A percentile compares a stretch with the other conserved stretches of the same genome.
These are phyloP conservation scores for Oryza glumipatula DNA, from an alignment of 176 grass and related monocot genomes.

Conservation along the genomic window DNA sequence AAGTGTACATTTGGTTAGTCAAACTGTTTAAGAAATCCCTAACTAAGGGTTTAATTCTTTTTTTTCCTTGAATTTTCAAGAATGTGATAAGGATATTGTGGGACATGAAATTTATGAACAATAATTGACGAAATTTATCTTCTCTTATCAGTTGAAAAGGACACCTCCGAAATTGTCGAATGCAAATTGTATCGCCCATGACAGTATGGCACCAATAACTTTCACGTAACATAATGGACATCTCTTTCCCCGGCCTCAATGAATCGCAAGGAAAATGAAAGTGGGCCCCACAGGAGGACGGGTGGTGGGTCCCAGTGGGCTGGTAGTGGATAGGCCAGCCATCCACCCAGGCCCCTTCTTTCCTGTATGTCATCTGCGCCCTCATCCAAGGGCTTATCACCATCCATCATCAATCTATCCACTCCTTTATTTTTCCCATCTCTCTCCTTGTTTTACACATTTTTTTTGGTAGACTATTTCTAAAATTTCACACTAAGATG, in stretches of 20 bases:
- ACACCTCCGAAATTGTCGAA: background rate
- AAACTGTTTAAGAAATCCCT: background rate
- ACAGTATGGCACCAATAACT: background rate
- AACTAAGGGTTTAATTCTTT: no score
- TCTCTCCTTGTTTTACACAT: background rate
- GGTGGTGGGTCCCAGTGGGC: slow-evolving; percentile 30
- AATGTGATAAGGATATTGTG: background rate
- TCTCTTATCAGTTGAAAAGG: background rate
- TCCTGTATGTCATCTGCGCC: slow-evolving; percentile 19
- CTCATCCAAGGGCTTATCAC: slow-evolving; percentile 17
- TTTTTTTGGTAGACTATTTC: background rate
- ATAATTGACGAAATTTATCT: background rate
- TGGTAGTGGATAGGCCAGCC: slow-evolving; percentile 44
- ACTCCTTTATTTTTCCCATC: background rate
- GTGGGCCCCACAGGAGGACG: slow-evolving; percentile 5
- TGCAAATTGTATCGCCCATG: background rate
- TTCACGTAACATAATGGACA: slow-evolving; percentile 13
- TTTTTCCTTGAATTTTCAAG: background rate
- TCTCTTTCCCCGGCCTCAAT: background rate
- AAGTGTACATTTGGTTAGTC: background rate
- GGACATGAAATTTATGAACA: background rate
- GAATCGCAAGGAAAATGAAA: slow-evolving; percentile 37
- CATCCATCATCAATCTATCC: slow-evolving; percentile 39
- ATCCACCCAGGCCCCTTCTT: slow-evolving; percentile 32
- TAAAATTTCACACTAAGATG: background rate